phyloP scores from a whole-genome alignment of 352 stramenopile genomes.

The Globisporangium nodosum region DNA sequence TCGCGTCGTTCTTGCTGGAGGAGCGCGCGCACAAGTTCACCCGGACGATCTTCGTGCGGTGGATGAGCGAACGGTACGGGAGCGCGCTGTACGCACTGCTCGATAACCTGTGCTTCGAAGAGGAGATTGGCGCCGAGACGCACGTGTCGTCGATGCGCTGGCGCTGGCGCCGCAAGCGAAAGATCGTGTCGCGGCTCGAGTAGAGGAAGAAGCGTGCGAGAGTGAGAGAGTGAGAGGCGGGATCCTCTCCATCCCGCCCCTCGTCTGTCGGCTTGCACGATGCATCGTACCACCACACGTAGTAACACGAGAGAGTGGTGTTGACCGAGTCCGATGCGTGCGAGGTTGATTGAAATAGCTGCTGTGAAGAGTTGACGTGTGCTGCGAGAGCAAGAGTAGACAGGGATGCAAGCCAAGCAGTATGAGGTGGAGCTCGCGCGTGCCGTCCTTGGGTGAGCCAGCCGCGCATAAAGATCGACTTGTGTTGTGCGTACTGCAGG shows the following conservation, averaged over 20 bases:
- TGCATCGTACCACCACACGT: neutral
- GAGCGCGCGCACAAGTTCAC: slow-evolving; percentile 51
- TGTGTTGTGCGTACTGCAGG: slow-evolving; percentile 17
- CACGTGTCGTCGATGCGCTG: slow-evolving; percentile 83
- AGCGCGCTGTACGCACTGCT: slow-evolving; percentile 81
- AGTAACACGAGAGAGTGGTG: neutral
- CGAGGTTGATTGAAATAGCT: neutral
- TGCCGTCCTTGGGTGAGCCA: neutral
- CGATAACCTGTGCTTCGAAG: slow-evolving; percentile 84
- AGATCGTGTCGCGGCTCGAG: slow-evolving; percentile 77
- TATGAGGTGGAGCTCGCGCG: slow-evolving; percentile 30
- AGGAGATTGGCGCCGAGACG: slow-evolving; percentile 72
- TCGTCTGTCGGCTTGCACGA: neutral
- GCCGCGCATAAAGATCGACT: neutral
- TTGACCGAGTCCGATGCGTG: too few species aligned
- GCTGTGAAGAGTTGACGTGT: neutral
- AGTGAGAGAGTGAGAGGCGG: neutral
- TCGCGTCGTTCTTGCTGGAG: slow-evolving; percentile 81
- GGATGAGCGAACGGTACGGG: slow-evolving; percentile 82
- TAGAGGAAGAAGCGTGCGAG: slow-evolving; percentile 11
- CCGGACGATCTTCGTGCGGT: slow-evolving; percentile 60
- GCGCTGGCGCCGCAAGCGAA: slow-evolving; percentile 84
- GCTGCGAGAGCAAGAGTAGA: too few species aligned
- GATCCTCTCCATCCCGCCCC: neutral
- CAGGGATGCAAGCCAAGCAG: slow-evolving; percentile 59